Percentiles rank a stretch among this genome's conserved stretches.
phyloP scores from a whole-genome alignment of 2,329 filamentous ascomycete species.

The Oidium heveae region DNA sequence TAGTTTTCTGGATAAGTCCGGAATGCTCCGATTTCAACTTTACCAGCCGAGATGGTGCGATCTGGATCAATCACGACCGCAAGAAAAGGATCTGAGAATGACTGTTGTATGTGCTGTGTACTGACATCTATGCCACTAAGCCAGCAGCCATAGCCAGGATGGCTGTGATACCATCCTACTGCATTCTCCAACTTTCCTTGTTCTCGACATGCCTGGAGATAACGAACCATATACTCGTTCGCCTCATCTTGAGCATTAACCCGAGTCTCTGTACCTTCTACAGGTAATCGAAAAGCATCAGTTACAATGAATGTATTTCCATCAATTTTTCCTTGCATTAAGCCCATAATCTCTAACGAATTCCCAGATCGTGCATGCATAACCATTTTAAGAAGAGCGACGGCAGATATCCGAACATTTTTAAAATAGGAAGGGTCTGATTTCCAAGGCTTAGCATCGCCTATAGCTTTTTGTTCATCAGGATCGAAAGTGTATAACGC shows the following conservation, averaged over 20 bases:
- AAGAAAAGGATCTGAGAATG: constrained; percentile 70
- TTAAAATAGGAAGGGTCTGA: constrained; percentile 73
- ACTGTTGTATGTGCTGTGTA: constrained; percentile 69
- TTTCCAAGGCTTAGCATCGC: constrained; percentile 45
- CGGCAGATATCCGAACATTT: constrained; percentile 72
- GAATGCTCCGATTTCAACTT: constrained; percentile 90
- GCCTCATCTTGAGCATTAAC: constrained; percentile 92
- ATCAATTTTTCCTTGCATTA: constrained; percentile 90
- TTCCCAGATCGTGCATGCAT: constrained; percentile 97
- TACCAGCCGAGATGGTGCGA: constrained; percentile 77
- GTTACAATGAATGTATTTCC: constrained; percentile 74
- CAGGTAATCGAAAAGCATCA: constrained; percentile 77
- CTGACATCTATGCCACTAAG: constrained; percentile 83
- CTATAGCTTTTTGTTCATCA: constrained; percentile 39
- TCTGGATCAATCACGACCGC: constrained; percentile 94
- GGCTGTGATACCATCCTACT: constrained; percentile 94
- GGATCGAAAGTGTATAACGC: constrained; percentile 70
- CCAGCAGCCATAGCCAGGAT: constrained; percentile 97
- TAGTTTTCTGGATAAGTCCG: constrained; percentile 64
- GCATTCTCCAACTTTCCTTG: constrained; percentile 69
- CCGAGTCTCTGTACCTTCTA: constrained; percentile 93
- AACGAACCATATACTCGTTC: constrained; percentile 89
- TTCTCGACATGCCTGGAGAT: constrained; percentile 50
- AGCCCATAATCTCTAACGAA: constrained; percentile 79
- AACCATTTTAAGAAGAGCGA: constrained; percentile 93